phyloP scores from a whole-genome alignment of 768 basidiomycete species.

The Cubamyces lactineus region DNA sequence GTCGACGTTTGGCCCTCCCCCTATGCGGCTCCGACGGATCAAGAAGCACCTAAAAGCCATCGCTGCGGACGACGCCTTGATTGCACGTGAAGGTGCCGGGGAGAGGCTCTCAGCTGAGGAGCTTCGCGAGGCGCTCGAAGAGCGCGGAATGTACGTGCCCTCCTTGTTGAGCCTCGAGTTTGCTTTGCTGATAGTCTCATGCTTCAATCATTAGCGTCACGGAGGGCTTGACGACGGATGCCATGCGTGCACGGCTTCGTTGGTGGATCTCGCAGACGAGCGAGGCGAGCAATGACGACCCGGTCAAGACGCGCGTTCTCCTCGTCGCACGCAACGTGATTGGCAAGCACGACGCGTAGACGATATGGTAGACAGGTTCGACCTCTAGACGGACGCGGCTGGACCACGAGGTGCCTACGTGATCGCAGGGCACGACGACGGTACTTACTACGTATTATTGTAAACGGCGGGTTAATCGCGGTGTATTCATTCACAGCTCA shows the following conservation, averaged over 20 bases:
- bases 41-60: constrained; percentile 44
- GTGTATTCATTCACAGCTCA: constrained; percentile 25
- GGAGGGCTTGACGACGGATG: constrained; percentile 43
- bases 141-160: constrained; percentile 74
- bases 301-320: constrained; percentile 52
- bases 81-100: constrained; percentile 52
- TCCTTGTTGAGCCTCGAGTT: neutral
- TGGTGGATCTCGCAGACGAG: constrained; percentile 60
- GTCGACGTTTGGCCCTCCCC: constrained; percentile 42
- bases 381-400: constrained; percentile 2
- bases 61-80: constrained; percentile 63
- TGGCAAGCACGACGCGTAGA: constrained; percentile 20
- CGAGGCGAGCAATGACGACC: constrained; percentile 39
- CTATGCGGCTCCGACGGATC: constrained; percentile 40
- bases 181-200: neutral
- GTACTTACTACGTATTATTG: constrained; percentile 3
- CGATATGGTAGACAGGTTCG: neutral
- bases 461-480: constrained; percentile 19
- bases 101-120: constrained; percentile 53
- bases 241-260: constrained; percentile 52
- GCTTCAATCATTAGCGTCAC: constrained; percentile 37
- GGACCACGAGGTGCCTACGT: neutral
- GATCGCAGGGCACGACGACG: neutral
- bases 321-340: constrained; percentile 46
- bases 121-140: constrained; percentile 66